phyloP scores from a whole-genome alignment of 257 asterid genomes.

The Handroanthus guayacan region DNA sequence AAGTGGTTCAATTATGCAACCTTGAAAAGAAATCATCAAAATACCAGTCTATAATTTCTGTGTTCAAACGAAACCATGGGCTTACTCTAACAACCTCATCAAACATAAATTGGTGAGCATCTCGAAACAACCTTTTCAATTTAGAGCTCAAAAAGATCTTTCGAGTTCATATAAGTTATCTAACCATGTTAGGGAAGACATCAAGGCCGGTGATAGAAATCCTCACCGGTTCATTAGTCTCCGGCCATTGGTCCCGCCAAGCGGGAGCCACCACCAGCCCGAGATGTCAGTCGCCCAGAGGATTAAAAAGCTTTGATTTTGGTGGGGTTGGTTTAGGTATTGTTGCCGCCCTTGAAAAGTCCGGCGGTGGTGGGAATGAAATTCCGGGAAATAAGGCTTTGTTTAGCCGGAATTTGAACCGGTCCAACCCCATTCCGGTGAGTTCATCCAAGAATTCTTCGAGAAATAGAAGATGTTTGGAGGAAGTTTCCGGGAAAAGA shows the following conservation, averaged over 20 bases:
- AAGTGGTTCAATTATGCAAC: conserved; percentile 56
- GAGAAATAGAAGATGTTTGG: conserved; percentile 19
- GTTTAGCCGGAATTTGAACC: conserved; percentile 52
- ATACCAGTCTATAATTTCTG: conserved; percentile 33
- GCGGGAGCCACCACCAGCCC: conserved; percentile 45
- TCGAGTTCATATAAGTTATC: too few species aligned
- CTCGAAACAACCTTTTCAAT: conserved; percentile 17
- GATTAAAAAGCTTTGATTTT: conserved; percentile 54
- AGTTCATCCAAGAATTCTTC: conserved; percentile 32
- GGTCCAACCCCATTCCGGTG: conserved; percentile 76
- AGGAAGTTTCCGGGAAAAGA: conserved; percentile 36
- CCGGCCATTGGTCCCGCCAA: conserved; percentile 39
- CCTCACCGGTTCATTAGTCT: conserved; percentile 50
- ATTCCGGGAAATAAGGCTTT: conserved; percentile 40
- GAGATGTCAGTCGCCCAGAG: conserved; percentile 63
- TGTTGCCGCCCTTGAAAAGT: conserved; percentile 81
- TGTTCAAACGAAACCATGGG: conserved; percentile 64
- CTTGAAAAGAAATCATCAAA: conserved; percentile 24
- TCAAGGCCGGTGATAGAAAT: conserved; percentile 65
- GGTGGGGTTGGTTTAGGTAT: conserved; percentile 89
- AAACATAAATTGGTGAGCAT: conserved; percentile 35
- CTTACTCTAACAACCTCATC: conserved; percentile 60
- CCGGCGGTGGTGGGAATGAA: conserved; percentile 41
- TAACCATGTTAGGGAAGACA: conserved; percentile 66
- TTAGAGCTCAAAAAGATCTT: too few species aligned